These are phyloP conservation scores for Myxozyma kluyveri DNA, from an alignment of 805 yeast genomes.

Conservation along the genomic window DNA sequence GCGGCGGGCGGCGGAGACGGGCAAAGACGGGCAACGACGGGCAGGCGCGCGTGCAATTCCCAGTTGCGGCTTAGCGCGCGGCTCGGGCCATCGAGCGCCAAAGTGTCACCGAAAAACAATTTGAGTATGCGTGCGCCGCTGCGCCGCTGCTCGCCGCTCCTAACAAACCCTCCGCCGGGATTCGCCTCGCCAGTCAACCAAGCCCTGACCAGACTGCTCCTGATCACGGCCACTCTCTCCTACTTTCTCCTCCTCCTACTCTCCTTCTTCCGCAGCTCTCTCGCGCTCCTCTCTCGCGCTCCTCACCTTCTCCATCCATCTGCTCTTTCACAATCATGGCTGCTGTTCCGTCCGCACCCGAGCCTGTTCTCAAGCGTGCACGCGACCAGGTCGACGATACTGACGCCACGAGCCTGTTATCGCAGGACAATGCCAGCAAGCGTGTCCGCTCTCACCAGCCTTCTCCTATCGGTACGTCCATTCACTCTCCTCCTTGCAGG, in stretches of 20 bases:
- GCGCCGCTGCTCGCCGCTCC: no score
- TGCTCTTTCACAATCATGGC: slow-evolving; percentile 4
- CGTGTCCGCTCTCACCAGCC: background rate
- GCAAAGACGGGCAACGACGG: no score
- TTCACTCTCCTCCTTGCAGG: background rate
- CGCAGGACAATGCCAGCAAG: no score
- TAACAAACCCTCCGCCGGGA: no score
- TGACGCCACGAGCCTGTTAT: background rate
- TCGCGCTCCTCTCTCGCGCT: slow-evolving; percentile 4
- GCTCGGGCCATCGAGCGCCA: background rate
- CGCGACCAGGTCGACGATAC: background rate
- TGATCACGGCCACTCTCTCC: slow-evolving; percentile 6
- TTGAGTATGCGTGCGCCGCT: no score
- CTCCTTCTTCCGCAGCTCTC: slow-evolving; percentile 5
- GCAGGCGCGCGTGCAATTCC: background rate
- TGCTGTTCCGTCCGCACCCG: slow-evolving; percentile 6
- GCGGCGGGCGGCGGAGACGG: no score
- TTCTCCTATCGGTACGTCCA: background rate
- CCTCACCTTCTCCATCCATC: background rate
- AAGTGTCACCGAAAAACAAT: background rate
- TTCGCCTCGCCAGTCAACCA: no score
- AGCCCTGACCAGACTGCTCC: no score
- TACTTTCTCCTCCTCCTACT: background rate
- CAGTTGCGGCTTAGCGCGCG: no score
- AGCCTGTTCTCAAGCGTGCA: slow-evolving; percentile 7